Percentiles rank a stretch among this genome's conserved stretches.
phyloP scores from a whole-genome alignment of 2,329 filamentous ascomycete genomes.

The Aureobasidium mangrovei region DNA sequence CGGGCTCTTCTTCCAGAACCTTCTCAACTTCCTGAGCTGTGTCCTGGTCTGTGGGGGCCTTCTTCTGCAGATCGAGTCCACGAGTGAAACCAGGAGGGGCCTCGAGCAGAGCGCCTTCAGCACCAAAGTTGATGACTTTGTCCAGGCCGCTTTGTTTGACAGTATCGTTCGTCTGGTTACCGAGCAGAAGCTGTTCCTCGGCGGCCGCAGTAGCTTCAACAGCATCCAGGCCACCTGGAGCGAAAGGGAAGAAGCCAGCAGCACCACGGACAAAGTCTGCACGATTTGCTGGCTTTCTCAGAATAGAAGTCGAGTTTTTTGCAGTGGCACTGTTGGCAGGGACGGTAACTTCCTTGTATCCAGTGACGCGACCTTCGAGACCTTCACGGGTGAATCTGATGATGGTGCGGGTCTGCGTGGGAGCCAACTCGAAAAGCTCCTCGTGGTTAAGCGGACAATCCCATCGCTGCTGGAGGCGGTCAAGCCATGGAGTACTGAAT shows the following conservation, averaged over 20 bases:
- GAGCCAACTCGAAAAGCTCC: slow-evolving; percentile 78
- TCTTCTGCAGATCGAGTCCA: slow-evolving; percentile 64
- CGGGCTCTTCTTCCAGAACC: slow-evolving; percentile 42
- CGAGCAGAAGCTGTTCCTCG: slow-evolving; percentile 60
- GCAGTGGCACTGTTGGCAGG: slow-evolving; percentile 82
- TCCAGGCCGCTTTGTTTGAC: slow-evolving; percentile 51
- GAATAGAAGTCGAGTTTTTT: slow-evolving; percentile 87
- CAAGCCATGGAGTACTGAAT: slow-evolving; percentile 81
- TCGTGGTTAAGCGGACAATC: slow-evolving; percentile 70
- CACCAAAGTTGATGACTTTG: slow-evolving; percentile 72
- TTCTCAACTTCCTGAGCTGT: slow-evolving; percentile 60
- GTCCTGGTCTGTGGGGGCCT: slow-evolving; percentile 45
- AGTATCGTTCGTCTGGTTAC: slow-evolving; percentile 32
- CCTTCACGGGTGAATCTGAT: slow-evolving; percentile 88
- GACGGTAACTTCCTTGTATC: slow-evolving; percentile 89
- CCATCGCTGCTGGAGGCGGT: slow-evolving; percentile 83
- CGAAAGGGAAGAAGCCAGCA: slow-evolving; percentile 89
- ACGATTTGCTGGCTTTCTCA: slow-evolving; percentile 74
- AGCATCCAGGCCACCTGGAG: slow-evolving; percentile 78
- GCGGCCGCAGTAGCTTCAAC: slow-evolving; percentile 78
- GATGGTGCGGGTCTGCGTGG: slow-evolving; percentile 89
- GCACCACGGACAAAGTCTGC: slow-evolving; percentile 89
- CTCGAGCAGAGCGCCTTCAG: slow-evolving; percentile 69
- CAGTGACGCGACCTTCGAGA: slow-evolving; percentile 82
- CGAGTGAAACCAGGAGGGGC: slow-evolving; percentile 72